Evolutionary conservation across 495 filamentous ascomycete species (phyloP).

Genomic region (Aspergillus olivimuriae): DNA sequence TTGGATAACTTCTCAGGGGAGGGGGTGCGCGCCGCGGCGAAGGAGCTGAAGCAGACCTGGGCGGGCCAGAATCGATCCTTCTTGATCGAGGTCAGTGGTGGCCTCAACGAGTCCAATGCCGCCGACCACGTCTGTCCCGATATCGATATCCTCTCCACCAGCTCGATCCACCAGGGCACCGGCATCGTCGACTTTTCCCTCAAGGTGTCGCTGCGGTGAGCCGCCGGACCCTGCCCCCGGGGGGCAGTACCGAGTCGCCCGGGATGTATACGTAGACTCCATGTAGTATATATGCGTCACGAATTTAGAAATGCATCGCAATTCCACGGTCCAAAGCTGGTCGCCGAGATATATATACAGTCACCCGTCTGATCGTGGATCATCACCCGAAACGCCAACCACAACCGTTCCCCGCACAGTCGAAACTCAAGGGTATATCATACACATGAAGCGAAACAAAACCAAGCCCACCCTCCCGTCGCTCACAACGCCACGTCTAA

Average conservation of each 20-base stretch:
- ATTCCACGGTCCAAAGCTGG: too few species aligned
- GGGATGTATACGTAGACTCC: too few species aligned
- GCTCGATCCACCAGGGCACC: constrained; percentile 93
- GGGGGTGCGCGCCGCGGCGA: constrained; percentile 65
- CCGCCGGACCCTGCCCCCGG: constrained; percentile 3
- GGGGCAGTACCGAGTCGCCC: not conserved
- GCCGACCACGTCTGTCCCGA: constrained; percentile 73
- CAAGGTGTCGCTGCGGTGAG: constrained; percentile 57
- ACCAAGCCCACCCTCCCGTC: not conserved
- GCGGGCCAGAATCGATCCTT: constrained; percentile 53
- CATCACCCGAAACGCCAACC: too few species aligned
- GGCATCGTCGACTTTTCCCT: constrained; percentile 91
- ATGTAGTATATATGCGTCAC: too few species aligned
- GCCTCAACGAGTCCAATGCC: constrained; percentile 80
- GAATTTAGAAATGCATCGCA: too few species aligned
- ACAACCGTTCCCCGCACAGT: too few species aligned
- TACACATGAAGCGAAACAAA: constrained; percentile 5
- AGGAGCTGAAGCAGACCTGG: constrained; percentile 71
- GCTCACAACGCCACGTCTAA: constrained; percentile 14
- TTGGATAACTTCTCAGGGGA: constrained; percentile 86
- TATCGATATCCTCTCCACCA: constrained; percentile 92
- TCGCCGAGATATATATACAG: too few species aligned
- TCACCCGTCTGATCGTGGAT: too few species aligned
- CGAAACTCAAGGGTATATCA: constrained; percentile 18
- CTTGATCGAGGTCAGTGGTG: constrained; percentile 87